These are phyloP conservation scores for Termitomyces heimii DNA, from an alignment of 768 basidiomycete genomes.

Conservation along the genomic window DNA sequence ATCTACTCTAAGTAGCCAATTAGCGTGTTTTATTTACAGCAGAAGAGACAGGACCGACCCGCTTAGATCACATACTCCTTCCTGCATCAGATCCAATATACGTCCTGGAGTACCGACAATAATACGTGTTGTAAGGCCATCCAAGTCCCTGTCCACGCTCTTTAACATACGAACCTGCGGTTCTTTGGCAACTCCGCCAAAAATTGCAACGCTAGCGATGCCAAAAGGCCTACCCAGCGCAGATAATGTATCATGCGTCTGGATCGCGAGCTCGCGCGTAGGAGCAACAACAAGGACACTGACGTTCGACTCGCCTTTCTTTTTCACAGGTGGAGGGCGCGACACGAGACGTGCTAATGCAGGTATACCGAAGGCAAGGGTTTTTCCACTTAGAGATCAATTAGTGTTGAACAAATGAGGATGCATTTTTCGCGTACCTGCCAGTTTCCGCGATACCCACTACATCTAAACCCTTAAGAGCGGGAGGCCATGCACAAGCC, in stretches of 20 bases:
- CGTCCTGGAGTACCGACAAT: slow-evolving; percentile 96
- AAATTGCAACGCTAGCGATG: slow-evolving; percentile 81
- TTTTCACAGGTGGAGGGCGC: slow-evolving; percentile 22
- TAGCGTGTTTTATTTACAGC: background rate
- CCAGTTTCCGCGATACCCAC: slow-evolving; percentile 98
- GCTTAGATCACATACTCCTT: slow-evolving; percentile 79
- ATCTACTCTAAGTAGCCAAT: slow-evolving; percentile 49
- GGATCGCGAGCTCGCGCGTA: slow-evolving; percentile 93
- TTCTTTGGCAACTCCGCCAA: slow-evolving; percentile 92
- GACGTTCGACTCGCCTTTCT: slow-evolving; percentile 29
- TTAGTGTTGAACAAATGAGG: slow-evolving; percentile 1
- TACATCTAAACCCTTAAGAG: slow-evolving; percentile 77
- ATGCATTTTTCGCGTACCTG: slow-evolving; percentile 41
- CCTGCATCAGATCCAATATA: slow-evolving; percentile 85
- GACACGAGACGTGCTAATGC: slow-evolving; percentile 66
- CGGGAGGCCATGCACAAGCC: slow-evolving; percentile 90
- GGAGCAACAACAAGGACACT: slow-evolving; percentile 84
- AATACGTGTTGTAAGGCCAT: slow-evolving; percentile 54
- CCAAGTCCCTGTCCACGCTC: slow-evolving; percentile 43
- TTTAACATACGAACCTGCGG: slow-evolving; percentile 69
- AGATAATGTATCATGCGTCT: slow-evolving; percentile 83
- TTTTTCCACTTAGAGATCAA: slow-evolving; percentile 72
- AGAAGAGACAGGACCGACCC: slow-evolving; percentile 36
- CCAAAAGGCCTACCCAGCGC: slow-evolving; percentile 68
- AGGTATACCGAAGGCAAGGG: slow-evolving; percentile 92